Percentiles rank a stretch among this genome's conserved stretches.
Evolutionary conservation across 176 grass and related monocot genomes (phyloP).

Genomic region (Alopecurus myosuroides): DNA sequence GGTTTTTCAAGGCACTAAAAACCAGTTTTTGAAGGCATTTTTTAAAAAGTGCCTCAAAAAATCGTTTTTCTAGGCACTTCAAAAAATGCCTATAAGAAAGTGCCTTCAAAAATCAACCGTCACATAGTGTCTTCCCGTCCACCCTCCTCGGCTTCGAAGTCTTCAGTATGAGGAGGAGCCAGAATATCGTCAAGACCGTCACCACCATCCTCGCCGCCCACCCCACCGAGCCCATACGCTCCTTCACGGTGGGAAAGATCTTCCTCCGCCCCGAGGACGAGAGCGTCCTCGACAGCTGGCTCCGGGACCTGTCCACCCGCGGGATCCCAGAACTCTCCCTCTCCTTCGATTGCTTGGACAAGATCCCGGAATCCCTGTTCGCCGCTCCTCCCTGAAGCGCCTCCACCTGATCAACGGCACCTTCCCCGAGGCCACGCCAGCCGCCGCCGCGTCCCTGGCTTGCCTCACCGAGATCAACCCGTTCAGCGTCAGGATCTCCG

Average conservation of each 20-base stretch:
- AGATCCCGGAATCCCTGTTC: slow-evolving; percentile 7
- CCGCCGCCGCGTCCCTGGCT: neutral
- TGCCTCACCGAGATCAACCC: neutral
- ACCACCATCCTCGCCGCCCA: slow-evolving; percentile 9
- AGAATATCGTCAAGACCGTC: neutral
- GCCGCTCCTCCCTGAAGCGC: neutral
- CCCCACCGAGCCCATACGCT: neutral
- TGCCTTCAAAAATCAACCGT: no score
- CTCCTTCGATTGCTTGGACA: neutral
- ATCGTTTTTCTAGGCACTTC: no score
- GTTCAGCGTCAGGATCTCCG: neutral
- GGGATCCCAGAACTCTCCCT: slow-evolving; percentile 11
- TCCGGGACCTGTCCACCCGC: neutral
- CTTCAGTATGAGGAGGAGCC: neutral
- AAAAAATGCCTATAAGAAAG: no score
- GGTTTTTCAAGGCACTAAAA: no score
- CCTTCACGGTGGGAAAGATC: neutral
- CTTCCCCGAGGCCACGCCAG: neutral
- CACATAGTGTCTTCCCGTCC: no score
- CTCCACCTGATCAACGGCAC: neutral
- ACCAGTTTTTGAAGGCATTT: no score
- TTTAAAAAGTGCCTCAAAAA: no score
- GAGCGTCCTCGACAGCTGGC: neutral
- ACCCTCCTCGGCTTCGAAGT: no score
- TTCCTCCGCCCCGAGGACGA: neutral